Base-by-base conservation (phyloP, 2,329 filamentous ascomycete genomes). In the Aspergillus fumigatiaffinis region DNA sequence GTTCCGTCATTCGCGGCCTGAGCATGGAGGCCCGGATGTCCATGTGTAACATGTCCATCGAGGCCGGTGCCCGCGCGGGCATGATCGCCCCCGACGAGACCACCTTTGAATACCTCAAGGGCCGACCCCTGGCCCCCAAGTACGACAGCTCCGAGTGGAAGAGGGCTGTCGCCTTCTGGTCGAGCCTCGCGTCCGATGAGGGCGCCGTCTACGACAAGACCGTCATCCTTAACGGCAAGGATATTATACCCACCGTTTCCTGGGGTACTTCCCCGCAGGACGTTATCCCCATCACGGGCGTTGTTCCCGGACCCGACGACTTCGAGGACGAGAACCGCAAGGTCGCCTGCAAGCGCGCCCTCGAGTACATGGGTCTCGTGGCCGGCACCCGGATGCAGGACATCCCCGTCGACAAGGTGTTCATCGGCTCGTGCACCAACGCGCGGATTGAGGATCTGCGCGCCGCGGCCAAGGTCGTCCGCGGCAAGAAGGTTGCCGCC, bases 31-130 rank as follows among this genome's bases (percentile, higher is more conserved):
- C 93, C 47, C 87, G 94, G 66, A 97, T 99, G 94, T 97, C 92
- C 62, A 96, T 99, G 74, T 97, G 94, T 82, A 99, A 99, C 81
- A 97, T 97, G 94, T 92, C 92, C 14, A 97, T 97, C 66, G 94
- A 99, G 81, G 94, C 84, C 66, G 94, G 94, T 76, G 94, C 94
- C 50, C 85, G 94, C 78, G 93, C 93, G 59, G 94, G 94, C 65
- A 96, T 99, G 92, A 88, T 99, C 58, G 94, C 94, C 9, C 94
- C 94, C 4, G 94, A 99, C 70, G 88, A 97, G 71, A 89, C 82
- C 57, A 97, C 94, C 28, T 96, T 96, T 67, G 91, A 96, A 65
- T 99, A 97, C 73, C 88, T 99, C 69, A 94, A 94, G 81, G 91
- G 89, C 67, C 87, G 88, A 61, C 94, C 94, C 42, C 80, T 99